Conservation (phyloP, 352 stramenopile genomes). For the Phytophthora foliorum region DNA sequence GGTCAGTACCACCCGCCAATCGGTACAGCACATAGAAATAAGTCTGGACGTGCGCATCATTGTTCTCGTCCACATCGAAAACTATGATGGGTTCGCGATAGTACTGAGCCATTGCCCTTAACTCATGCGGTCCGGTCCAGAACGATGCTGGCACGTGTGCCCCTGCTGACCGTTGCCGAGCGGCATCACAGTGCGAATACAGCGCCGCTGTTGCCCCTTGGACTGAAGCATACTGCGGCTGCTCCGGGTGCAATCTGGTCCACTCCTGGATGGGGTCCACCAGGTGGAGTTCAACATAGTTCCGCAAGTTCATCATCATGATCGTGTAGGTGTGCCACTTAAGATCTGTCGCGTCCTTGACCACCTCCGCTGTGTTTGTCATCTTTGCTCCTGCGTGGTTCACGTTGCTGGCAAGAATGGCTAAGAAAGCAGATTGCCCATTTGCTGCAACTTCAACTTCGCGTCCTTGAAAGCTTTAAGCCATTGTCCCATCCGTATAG, state of each 20-base stretch:
- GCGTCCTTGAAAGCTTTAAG: too few species aligned
- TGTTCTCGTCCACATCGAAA: too few species aligned
- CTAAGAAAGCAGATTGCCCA: too few species aligned
- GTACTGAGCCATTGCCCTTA: constrained; percentile 1
- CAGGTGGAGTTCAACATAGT: not conserved
- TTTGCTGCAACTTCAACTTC: too few species aligned
- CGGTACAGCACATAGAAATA: too few species aligned
- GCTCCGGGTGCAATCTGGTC: not conserved
- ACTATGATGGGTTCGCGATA: not conserved
- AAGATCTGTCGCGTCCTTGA: not conserved
- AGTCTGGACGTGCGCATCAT: too few species aligned
- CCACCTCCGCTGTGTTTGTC: not conserved
- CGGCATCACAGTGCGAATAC: not conserved
- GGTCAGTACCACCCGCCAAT: too few species aligned
- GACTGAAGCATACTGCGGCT: not conserved
- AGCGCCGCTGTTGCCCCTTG: not conserved
- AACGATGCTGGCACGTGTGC: not conserved
- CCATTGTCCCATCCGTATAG: too few species aligned
- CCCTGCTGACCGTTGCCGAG: not conserved
- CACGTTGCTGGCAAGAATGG: too few species aligned
- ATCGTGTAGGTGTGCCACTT: constrained; percentile 1
- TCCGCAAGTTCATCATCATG: constrained; percentile 4
- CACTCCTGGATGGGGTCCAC: constrained; percentile 1
- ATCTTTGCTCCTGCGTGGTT: too few species aligned
- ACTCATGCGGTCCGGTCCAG: not conserved